These are phyloP conservation scores for Trypanosoma congolense DNA, from an alignment of 208 protist species.

Conservation along the genomic window DNA sequence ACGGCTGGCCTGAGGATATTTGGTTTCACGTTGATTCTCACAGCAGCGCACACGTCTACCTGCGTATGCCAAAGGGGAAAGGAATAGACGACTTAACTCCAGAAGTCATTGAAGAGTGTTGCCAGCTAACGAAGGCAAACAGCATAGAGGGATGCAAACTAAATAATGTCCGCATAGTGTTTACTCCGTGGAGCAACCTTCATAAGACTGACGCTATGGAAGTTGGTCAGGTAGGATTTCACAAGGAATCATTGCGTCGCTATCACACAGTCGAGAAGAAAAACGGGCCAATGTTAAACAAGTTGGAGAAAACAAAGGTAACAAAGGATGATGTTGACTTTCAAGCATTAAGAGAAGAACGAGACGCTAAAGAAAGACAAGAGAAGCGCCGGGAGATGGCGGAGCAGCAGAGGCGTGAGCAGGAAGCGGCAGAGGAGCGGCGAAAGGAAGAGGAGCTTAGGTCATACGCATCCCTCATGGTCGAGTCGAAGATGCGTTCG, in stretches of 20 bases:
- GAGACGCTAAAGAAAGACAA: slow-evolving; percentile 62
- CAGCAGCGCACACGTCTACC: slow-evolving; percentile 97
- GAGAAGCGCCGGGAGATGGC: slow-evolving; percentile 34
- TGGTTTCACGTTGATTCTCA: slow-evolving; percentile 99
- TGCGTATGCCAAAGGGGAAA: slow-evolving; percentile 88
- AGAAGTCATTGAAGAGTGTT: slow-evolving; percentile 94
- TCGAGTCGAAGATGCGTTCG: slow-evolving; percentile 73
- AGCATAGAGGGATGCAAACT: slow-evolving; percentile 95
- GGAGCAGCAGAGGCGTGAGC: slow-evolving; percentile 53
- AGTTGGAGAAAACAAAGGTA: slow-evolving; percentile 91
- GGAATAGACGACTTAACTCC: slow-evolving; percentile 89
- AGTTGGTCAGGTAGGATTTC: slow-evolving; percentile 94
- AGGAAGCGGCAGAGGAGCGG: slow-evolving; percentile 64
- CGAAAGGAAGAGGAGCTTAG: slow-evolving; percentile 72
- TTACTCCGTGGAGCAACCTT: slow-evolving; percentile 97
- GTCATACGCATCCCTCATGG: slow-evolving; percentile 81
- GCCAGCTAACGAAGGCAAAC: slow-evolving; percentile 96
- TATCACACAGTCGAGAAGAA: slow-evolving; percentile 78
- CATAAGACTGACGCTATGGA: slow-evolving; percentile 96
- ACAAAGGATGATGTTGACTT: slow-evolving; percentile 90
- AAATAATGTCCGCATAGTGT: slow-evolving; percentile 91
- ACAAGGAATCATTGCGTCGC: slow-evolving; percentile 81
- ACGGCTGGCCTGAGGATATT: slow-evolving; percentile 95
- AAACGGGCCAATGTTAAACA: slow-evolving; percentile 86
- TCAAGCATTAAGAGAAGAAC: slow-evolving; percentile 64